Evolutionary conservation across 345 rosid species (phyloP).

Genomic region (Aurinia saxatilis): DNA sequence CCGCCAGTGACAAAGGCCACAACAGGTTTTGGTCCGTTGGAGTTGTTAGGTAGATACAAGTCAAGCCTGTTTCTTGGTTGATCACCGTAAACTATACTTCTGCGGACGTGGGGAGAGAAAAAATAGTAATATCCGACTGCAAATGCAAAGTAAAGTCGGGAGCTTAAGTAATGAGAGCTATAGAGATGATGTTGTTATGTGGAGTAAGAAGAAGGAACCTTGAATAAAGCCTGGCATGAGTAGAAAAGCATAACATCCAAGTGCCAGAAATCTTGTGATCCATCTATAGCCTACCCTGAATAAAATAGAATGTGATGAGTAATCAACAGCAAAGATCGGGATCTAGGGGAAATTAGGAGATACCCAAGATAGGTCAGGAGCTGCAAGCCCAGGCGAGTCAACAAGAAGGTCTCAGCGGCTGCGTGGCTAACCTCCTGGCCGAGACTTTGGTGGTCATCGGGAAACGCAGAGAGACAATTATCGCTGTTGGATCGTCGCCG

Average conservation of each 20-base stretch:
- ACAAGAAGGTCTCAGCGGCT: conserved; percentile 54
- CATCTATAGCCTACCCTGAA: conserved; percentile 98
- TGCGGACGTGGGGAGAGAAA: conserved; percentile 64
- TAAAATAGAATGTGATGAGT: background rate
- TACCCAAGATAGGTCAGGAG: conserved; percentile 76
- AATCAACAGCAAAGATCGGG: no score
- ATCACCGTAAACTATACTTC: conserved; percentile 84
- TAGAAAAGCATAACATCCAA: conserved; percentile 73
- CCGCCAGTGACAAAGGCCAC: conserved; percentile 96
- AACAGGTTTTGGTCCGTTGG: conserved; percentile 71
- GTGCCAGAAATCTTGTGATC: conserved; percentile 83
- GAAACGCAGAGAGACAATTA: conserved; percentile 41
- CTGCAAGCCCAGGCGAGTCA: conserved; percentile 60
- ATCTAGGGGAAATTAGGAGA: background rate
- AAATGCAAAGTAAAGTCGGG: conserved; percentile 41
- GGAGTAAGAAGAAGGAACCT: conserved; percentile 36
- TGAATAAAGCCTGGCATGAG: conserved; percentile 95
- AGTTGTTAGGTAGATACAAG: conserved; percentile 74
- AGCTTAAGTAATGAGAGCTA: conserved; percentile 20
- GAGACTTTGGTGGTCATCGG: conserved; percentile 35
- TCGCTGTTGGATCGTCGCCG: conserved; percentile 57
- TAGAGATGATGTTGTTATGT: background rate
- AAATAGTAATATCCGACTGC: conserved; percentile 95
- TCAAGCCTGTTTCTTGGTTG: conserved; percentile 98
- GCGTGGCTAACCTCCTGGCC: conserved; percentile 51